Base-by-base conservation (phyloP, 108 stramenopile genomes). In the Ochromonas danica region DNA sequence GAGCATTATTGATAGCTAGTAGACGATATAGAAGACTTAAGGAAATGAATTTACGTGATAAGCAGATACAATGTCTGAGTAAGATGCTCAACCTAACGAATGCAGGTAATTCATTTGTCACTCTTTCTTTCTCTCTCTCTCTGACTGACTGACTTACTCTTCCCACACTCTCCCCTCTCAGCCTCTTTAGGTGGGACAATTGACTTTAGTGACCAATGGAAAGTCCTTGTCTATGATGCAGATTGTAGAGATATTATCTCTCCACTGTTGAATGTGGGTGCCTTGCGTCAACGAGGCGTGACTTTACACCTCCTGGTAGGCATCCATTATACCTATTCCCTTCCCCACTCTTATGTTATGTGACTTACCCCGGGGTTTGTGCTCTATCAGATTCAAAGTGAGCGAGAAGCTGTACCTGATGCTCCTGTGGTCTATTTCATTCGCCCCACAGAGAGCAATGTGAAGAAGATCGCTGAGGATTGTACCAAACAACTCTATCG, bases 351-450 rank as follows among this genome's bases (percentile, higher is more conserved):
- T 51, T 14, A 51, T 51, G 6, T 22, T 14, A 14, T 51, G 45
- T 51, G 6, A 51, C 22, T 51, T 14, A 51, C 22, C n/a, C n/a
- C n/a, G n/a, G n/a, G n/a, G n/a, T n/a, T n/a, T n/a, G n/a, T n/a
- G n/a, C 6, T 51, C 22, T 14, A 51, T 28, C 25, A 67, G 78
- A 28, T 78, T 25, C 78, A 78, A 2, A 62, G 40, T 36, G 72
- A 75, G 27, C 72, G 72, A 28, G 72, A 75, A 27, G 31, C 72
- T 27, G 41, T 75, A 57, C 96, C 96, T 28, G 97, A 98, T 84
- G 97, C 96, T 0, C 94, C 96, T 0, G 97, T 93, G 42, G 89
- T 98, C 6, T 98, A 99, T 88, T 97, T 99, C 84, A 90, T 93
- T 82, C 80, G 82, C 42, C 96, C 98, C 40, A 98, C 93, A 3